Percentiles rank a stretch among this genome's conserved stretches.
Evolutionary conservation across 2,329 filamentous ascomycete genomes (phyloP).

Genomic region (Cercospora janseana): DNA sequence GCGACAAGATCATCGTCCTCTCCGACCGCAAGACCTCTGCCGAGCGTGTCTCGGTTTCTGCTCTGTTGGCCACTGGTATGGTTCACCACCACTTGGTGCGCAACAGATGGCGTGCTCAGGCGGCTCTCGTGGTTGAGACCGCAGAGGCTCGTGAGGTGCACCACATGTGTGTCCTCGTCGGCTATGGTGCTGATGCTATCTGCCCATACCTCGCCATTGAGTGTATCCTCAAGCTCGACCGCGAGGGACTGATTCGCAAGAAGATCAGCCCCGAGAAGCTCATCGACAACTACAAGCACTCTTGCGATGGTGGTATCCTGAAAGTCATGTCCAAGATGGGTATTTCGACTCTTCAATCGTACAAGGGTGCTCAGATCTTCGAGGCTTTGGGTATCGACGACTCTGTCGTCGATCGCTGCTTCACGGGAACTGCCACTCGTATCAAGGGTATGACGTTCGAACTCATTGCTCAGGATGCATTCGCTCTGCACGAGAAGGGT

Average conservation of each 20-base stretch:
- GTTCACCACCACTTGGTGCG: constrained; percentile 92
- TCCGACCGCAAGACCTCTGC: constrained; percentile 83
- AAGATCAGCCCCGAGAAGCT: constrained; percentile 77
- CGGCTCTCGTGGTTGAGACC: constrained; percentile 83
- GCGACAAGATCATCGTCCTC: constrained; percentile 81
- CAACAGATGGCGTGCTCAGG: constrained; percentile 92
- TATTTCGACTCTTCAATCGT: constrained; percentile 91
- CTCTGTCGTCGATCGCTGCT: constrained; percentile 87
- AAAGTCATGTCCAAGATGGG: constrained; percentile 99
- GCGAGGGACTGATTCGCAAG: constrained; percentile 88
- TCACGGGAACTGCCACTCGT: constrained; percentile 88
- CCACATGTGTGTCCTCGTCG: constrained; percentile 97
- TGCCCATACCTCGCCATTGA: constrained; percentile 95
- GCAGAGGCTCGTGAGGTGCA: constrained; percentile 95
- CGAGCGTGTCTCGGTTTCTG: constrained; percentile 80
- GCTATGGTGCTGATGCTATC: constrained; percentile 90
- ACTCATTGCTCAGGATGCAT: constrained; percentile 87
- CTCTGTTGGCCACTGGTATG: constrained; percentile 84
- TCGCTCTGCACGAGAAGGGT: constrained; percentile 91
- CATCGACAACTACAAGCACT: constrained; percentile 95
- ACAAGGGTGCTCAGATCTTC: constrained; percentile 98
- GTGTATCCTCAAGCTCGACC: constrained; percentile 94
- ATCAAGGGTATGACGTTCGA: constrained; percentile 94
- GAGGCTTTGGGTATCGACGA: constrained; percentile 93
- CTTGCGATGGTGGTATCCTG: constrained; percentile 90